Percentiles rank a stretch among this genome's conserved stretches.
These are phyloP conservation scores for Nymphaea thermarum DNA, from an alignment of 164 flowering plant genomes.

Conservation along the genomic window DNA sequence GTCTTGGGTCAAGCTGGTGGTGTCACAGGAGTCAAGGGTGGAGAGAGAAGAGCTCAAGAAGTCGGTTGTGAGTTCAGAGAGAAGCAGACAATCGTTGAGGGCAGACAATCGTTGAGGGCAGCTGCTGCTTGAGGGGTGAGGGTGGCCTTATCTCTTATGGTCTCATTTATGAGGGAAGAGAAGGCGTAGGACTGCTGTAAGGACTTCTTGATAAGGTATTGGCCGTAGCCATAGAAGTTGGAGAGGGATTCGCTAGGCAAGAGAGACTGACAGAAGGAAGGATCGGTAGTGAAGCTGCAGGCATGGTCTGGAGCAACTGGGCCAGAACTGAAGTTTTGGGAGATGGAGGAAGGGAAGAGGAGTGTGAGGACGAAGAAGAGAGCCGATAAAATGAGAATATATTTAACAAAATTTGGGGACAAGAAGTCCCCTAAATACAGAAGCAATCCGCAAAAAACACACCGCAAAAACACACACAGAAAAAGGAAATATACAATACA, in stretches of 20 bases:
- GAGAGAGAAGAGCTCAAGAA: slow-evolving; percentile 9
- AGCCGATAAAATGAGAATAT: too few relatives aligned
- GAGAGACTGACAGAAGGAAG: slow-evolving; percentile 26
- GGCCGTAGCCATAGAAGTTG: slow-evolving; percentile 25
- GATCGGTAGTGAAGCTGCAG: slow-evolving; percentile 12
- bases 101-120: slow-evolving; percentile 30
- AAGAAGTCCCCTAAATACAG: too few relatives aligned
- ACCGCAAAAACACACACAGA: too few relatives aligned
- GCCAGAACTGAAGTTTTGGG: neutral
- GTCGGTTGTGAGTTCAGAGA: slow-evolving; percentile 18
- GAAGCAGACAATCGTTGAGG: slow-evolving; percentile 20
- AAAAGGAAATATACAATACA: too few relatives aligned
- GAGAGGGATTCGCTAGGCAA: slow-evolving; percentile 12
- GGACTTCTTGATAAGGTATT: slow-evolving; percentile 13
- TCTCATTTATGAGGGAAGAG: slow-evolving; percentile 10
- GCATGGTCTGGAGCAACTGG: slow-evolving; percentile 10
- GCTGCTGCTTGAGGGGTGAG: slow-evolving; percentile 8
- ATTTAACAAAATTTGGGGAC: too few relatives aligned
- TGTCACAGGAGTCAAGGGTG: slow-evolving; percentile 10
- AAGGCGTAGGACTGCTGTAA: slow-evolving; percentile 13
- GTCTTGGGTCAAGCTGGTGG: slow-evolving; percentile 1
- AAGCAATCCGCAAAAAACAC: too few relatives aligned
- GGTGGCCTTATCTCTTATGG: slow-evolving; percentile 4
- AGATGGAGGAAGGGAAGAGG: neutral
- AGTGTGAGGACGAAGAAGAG: neutral